Percentiles rank a stretch among this genome's conserved stretches.
phyloP scores from a whole-genome alignment of 139 green algal species.

The Mychonastes homosphaera region DNA sequence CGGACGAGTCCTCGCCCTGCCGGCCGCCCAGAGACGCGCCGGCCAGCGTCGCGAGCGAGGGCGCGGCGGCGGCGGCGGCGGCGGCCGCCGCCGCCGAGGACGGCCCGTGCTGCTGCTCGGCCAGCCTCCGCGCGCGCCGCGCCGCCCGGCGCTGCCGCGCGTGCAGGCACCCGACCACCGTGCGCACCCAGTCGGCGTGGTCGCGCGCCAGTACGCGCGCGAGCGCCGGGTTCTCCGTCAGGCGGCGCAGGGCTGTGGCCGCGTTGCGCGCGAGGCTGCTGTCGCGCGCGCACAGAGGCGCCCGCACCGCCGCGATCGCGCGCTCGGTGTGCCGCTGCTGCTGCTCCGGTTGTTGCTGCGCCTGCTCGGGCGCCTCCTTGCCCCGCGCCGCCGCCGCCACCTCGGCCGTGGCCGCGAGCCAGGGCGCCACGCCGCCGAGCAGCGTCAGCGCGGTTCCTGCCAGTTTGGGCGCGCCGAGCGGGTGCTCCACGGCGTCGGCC shows the following conservation, averaged over 20 bases:
- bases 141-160: too few relatives aligned
- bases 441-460: conserved; percentile 52
- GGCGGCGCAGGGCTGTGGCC: conserved; percentile 35
- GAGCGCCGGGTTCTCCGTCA: conserved; percentile 20
- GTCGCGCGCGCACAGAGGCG: conserved; percentile 17
- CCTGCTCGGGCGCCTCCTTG: not conserved
- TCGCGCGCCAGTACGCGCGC: conserved; percentile 19
- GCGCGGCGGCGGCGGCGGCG: too few relatives aligned
- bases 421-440: conserved; percentile 36
- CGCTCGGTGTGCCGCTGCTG: conserved; percentile 1
- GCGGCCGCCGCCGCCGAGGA: too few relatives aligned
- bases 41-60: too few relatives aligned
- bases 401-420: conserved; percentile 19
- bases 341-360: not conserved
- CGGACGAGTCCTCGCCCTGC: too few relatives aligned
- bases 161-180: too few relatives aligned
- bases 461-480: conserved; percentile 37
- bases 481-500: conserved; percentile 6
- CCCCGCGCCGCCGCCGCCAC: not conserved
- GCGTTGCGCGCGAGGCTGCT: conserved; percentile 46
- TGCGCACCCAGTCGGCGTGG: conserved; percentile 15
- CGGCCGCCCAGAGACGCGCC: too few relatives aligned
- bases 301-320: conserved; percentile 22
- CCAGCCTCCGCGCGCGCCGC: too few relatives aligned
- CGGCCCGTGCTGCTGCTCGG: too few relatives aligned